Percentiles rank a stretch among this genome's conserved stretches.
Conservation (phyloP, 768 basidiomycete genomes). For the Chalciporus chontae region DNA sequence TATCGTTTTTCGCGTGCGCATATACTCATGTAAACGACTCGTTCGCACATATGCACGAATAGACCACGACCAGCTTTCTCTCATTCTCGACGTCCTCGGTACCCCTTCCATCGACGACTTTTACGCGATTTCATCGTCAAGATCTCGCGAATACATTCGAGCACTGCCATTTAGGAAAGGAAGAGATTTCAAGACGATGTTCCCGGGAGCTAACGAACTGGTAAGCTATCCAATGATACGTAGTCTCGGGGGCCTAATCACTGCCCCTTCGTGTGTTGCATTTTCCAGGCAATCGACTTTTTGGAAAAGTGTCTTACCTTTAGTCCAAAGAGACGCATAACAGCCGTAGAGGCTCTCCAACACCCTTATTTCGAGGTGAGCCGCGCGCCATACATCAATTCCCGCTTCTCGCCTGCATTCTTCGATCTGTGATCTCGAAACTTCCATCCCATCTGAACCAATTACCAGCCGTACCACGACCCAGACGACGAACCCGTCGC, state of each 20-base stretch:
- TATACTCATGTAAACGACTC: not conserved
- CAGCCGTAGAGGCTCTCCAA: constrained; percentile 79
- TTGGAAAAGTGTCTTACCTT: constrained; percentile 81
- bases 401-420: too few relatives aligned
- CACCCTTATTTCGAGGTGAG: constrained; percentile 86
- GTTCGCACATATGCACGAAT: constrained; percentile 7
- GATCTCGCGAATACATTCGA: constrained; percentile 84
- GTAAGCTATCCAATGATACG: constrained; percentile 30
- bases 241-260: too few relatives aligned
- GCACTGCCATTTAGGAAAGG: constrained; percentile 85
- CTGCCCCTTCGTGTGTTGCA: too few relatives aligned
- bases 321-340: constrained; percentile 82
- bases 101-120: constrained; percentile 91
- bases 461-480: constrained; percentile 76
- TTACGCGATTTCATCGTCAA: constrained; percentile 80
- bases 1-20: not conserved
- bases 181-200: constrained; percentile 64
- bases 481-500: constrained; percentile 86
- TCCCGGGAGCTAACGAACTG: constrained; percentile 70
- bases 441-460: too few relatives aligned
- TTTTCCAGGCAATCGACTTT: constrained; percentile 61
- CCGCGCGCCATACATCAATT: not conserved
- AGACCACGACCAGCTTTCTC: constrained; percentile 92
- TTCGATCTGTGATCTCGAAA: not conserved
- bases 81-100: constrained; percentile 94